phyloP scores from a whole-genome alignment of 1,139 yeast genomes.

The Candida tropicalis region DNA sequence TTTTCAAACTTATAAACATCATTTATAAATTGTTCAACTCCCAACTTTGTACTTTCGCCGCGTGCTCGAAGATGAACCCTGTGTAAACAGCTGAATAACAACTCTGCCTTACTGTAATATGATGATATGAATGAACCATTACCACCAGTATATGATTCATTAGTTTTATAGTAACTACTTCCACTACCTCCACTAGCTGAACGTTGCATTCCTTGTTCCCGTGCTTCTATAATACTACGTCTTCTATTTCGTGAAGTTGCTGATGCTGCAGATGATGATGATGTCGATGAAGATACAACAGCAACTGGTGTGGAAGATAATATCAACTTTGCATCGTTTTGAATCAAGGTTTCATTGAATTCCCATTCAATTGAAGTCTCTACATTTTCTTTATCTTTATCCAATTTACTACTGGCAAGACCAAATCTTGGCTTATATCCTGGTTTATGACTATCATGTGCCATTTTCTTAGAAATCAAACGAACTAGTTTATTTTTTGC shows the following conservation, averaged over 20 bases:
- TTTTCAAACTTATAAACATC: constrained; percentile 47
- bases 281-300: not conserved
- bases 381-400: constrained; percentile 4
- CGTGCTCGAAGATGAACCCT: constrained; percentile 54
- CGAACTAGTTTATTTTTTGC: constrained; percentile 9
- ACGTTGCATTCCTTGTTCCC: not conserved
- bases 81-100: constrained; percentile 25
- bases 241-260: not conserved
- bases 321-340: not conserved
- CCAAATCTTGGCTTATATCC: constrained; percentile 15
- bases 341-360: constrained; percentile 11
- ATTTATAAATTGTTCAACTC: constrained; percentile 44
- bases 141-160: not conserved
- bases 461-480: constrained; percentile 14
- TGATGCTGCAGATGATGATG: not conserved
- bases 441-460: constrained; percentile 7
- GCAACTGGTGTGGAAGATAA: not conserved
- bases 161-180: constrained; percentile 1
- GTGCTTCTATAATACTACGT: not conserved
- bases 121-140: not conserved
- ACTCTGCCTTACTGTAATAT: constrained; percentile 12
- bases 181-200: not conserved
- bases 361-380: constrained; percentile 13
- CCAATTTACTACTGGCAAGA: constrained; percentile 3
- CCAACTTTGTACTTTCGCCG: constrained; percentile 42